These are phyloP conservation scores for Chlorella sorokiniana DNA, from an alignment of 139 green algal species.

Conservation along the genomic window DNA sequence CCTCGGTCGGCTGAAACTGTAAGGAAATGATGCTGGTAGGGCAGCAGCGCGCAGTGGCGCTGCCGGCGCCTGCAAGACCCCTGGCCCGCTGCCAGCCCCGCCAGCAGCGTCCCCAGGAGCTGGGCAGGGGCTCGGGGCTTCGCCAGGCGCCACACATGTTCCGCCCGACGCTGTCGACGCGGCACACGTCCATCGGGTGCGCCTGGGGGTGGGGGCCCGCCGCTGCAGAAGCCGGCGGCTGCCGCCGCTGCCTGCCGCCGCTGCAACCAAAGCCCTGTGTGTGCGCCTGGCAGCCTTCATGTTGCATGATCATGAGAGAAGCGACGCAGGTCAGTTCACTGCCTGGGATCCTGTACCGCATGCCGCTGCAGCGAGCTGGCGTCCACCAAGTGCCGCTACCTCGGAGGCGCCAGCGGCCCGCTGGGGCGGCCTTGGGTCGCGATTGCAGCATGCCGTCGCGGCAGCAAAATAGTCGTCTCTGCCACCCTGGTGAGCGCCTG, in stretches of 20 bases:
- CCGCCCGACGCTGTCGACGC: too few relatives aligned
- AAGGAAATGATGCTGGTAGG: not conserved
- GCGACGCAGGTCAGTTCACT: too few relatives aligned
- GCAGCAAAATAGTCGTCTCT: slow-evolving; percentile 21
- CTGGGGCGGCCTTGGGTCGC: slow-evolving; percentile 32
- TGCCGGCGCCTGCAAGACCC: not conserved
- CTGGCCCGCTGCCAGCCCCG: not conserved
- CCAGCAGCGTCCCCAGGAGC: not conserved
- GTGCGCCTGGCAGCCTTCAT: too few relatives aligned
- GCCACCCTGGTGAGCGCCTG: slow-evolving; percentile 35
- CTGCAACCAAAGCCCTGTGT: not conserved
- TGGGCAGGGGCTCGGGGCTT: too few relatives aligned
- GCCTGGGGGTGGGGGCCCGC: too few relatives aligned
- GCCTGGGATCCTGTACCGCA: too few relatives aligned
- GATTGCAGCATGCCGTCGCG: slow-evolving; percentile 26
- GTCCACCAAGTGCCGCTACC: slow-evolving; percentile 12
- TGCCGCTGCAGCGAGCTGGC: slow-evolving; percentile 13
- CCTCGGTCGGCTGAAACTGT: not conserved
- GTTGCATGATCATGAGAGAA: too few relatives aligned
- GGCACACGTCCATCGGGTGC: too few relatives aligned
- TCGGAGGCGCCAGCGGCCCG: slow-evolving; percentile 23
- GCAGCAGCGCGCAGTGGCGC: not conserved
- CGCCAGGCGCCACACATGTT: too few relatives aligned
- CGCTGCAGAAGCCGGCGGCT: too few relatives aligned
- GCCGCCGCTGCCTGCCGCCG: too few relatives aligned